Base-by-base conservation (phyloP, 2,329 filamentous ascomycete species). In the Thelonectria discophora region DNA sequence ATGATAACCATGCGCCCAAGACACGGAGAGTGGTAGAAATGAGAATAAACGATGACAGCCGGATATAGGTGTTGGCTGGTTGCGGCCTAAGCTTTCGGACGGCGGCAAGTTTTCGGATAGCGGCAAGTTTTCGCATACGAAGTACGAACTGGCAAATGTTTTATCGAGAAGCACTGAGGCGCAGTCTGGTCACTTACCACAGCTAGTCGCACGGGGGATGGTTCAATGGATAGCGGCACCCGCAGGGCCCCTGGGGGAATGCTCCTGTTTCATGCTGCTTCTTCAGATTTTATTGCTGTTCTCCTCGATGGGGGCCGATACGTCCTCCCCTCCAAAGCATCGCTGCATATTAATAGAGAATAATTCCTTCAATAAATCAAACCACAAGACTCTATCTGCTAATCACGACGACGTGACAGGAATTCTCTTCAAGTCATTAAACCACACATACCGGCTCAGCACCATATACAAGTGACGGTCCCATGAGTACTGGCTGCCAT, bases 401-500 rank as follows among this genome's bases (percentile, higher is more conserved):
- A 13, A 39, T 13, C 34, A 39, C 34, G 3, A 39, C 11, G 39
- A 46, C n/a, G 43, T 24, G 43, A 17, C 20, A 10, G 18, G 7
- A 46, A 48, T 24, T 20, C 24, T 48, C 46, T 17, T 48, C 46
- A 48, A 32, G 15, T 48, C 46, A 48, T 48, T 48, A 48, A 48
- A 48, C 46, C 46, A 48, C 21, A 48, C 46, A 32, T 48, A 48
- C n/a, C 46, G 46, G 20, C 46, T 48, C 21, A 48, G 21, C 13
- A 48, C 12, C 21, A 48, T 32, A 24, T 48, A 48, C 21, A 48
- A 17, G 46, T 32, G 46, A 7, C 46, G 46, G 20, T 48, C 46
- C 46, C 46, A 48, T 17, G 46, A 48, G 15, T 48, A 48, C 15
- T 48, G 46, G 15, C 46, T 48, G 4, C 15, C 46, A 17, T 48